A percentile compares a stretch with the other conserved stretches of the same genome.
These are phyloP conservation scores for Russula foetens DNA, from an alignment of 768 basidiomycete species.

Conservation along the genomic window DNA sequence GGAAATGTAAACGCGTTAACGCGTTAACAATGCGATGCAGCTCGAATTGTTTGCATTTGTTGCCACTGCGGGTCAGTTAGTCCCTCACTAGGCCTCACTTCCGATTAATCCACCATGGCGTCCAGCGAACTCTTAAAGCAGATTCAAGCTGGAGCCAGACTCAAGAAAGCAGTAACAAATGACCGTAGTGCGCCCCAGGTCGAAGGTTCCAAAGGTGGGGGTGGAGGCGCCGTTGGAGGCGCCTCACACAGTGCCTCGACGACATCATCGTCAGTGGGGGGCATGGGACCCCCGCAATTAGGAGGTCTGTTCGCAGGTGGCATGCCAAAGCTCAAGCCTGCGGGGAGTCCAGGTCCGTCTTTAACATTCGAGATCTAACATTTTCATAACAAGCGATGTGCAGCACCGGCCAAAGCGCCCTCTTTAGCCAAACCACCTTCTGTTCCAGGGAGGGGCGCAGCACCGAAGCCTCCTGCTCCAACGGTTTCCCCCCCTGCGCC, in stretches of 20 bases:
- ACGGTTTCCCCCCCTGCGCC: slow-evolving; percentile 22
- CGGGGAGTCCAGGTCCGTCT: slow-evolving; percentile 34
- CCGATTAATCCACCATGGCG: slow-evolving; percentile 40
- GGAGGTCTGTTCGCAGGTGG: slow-evolving; percentile 86
- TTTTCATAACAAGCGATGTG: neutral
- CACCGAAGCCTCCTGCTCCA: slow-evolving; percentile 23
- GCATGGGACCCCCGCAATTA: slow-evolving; percentile 66
- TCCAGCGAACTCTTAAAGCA: slow-evolving; percentile 68
- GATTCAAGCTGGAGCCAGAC: slow-evolving; percentile 72
- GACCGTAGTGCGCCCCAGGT: slow-evolving; percentile 68
- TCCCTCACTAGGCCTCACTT: neutral
- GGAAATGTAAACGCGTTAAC: too few species aligned
- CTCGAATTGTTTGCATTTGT: slow-evolving; percentile 5
- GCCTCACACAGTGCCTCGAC: slow-evolving; percentile 29
- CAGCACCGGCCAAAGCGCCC: slow-evolving; percentile 20
- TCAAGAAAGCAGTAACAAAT: slow-evolving; percentile 79
- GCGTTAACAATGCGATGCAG: too few species aligned
- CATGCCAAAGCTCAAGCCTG: slow-evolving; percentile 82
- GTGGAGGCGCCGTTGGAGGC: slow-evolving; percentile 29
- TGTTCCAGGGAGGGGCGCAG: slow-evolving; percentile 31
- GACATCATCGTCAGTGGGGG: slow-evolving; percentile 23
- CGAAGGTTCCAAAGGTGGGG: slow-evolving; percentile 36
- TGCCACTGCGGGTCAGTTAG: neutral
- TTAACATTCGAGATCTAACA: neutral
- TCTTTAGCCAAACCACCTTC: slow-evolving; percentile 19